Evolutionary conservation across 768 basidiomycete genomes (phyloP), one percentile per base, ranked within the genome.

Genomic region (Gautieria morchelliformis): DNA sequence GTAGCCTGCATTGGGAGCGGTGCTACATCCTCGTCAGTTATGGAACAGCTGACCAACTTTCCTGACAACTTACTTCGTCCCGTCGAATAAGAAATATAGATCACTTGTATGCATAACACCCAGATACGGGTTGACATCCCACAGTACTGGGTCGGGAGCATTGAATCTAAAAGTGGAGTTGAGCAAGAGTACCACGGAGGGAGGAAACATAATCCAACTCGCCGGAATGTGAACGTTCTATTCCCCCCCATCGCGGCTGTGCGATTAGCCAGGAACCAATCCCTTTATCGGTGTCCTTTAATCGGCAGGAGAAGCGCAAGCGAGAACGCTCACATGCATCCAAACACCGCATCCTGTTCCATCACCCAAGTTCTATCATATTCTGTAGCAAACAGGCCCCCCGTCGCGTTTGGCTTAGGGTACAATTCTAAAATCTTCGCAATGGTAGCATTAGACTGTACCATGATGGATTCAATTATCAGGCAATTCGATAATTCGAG

Each of bases 31-130:
- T 30, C 27, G 19, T n/a, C 47, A 19, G 27, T 5, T 10, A 55
- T 19, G 11, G 8, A 19, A 5, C 10, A 42, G 20, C n/a, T 22
- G n/a, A 39, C 32, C 15, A 15, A 1, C 24, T 33, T 47, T 3
- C 12, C 14, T 12, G 45, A 44, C 45, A 35, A 27, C 46, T 27
- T 45, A 55, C 53, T 42, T 55, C 12, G 41, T 59, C 70, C 75
- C 75, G 56, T 73, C 68, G 49, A 77, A 76, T 10, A 76, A 60
- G 54, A 67, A 76, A 52, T 73, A 76, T 6, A 77, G 58, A 62
- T 77, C 75, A 3, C 73, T 74, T 0, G 74, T 75, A 59, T 76
- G 75, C 66, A 71, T 72, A 1, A 71, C 72, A 12, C 75, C 75
- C 51, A 67, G 59, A 52, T 66, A 77, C 0, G 74, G 73, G 24